Base-by-base conservation (phyloP, 495 filamentous ascomycete genomes). In the Clavariopsis aquatica region DNA sequence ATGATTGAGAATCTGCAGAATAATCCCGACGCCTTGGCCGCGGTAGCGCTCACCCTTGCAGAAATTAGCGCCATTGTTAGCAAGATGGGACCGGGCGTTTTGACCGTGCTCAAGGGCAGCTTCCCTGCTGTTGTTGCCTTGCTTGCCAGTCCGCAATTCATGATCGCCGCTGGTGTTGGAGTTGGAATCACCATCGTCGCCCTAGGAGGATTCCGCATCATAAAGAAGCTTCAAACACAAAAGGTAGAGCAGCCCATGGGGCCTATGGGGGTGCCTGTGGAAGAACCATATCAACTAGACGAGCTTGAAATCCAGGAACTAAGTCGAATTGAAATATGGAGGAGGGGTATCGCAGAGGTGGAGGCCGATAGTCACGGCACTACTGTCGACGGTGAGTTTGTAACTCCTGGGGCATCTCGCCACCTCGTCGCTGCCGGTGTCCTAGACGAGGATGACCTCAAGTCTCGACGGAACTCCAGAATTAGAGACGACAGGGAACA, bases 121-220 rank as follows among this genome's bases (percentile, higher is more conserved):
- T 90, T 91, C 53, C 94, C 94, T 0, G 84, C 87, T 13, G 84
- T 96, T 31, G 93, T 96, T 66, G 92, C 89, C 1, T 79, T 98
- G n/a, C 83, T 98, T 1, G 85, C 87, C 17, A 89, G 85, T 59
- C 94, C 94, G 17, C 90, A 98, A 72, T 98, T 98, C 72, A 80
- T 96, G 34, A 96, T 98, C 65, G 90, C 93, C 22, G 90, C 89
- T 17, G 90, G 94, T 20, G 85, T 97, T 24, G 92, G 89, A 0
- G 84, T 95, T 0, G 93, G 92, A 15, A 88, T 93, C 15, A 97
- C 92, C 0, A 85, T 98, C 4, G 88, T 98, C 68, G 92, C 94
- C 78, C 87, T 98, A 56, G 94, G 94, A 43, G 94, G 94, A 15
- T 96, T 90, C 83, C 96, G 94, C 79, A 96, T 98, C 71, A 86